Evolutionary conservation across 2,329 filamentous ascomycete species (phyloP).

Genomic region (Myriosclerotinia curreyana): DNA sequence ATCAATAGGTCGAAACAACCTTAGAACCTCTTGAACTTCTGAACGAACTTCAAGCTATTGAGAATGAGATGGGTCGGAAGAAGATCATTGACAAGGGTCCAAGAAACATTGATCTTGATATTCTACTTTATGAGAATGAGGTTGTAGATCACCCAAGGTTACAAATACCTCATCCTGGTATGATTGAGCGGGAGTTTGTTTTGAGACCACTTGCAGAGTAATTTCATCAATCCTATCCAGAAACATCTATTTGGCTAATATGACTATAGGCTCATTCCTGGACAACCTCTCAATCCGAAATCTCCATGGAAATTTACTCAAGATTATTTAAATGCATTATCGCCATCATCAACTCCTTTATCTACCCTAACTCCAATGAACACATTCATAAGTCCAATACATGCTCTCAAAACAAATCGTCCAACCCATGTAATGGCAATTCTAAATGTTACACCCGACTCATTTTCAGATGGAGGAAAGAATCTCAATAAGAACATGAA

Average conservation of each 20-base stretch:
- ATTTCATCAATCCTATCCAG: conserved; percentile 31
- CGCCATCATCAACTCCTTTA: conserved; percentile 48
- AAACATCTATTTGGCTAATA: conserved; percentile 25
- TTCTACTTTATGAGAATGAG: conserved; percentile 74
- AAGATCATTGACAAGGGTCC: conserved; percentile 93
- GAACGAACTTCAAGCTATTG: conserved; percentile 79
- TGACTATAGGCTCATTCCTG: conserved; percentile 51
- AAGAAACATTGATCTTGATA: conserved; percentile 90
- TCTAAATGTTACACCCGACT: conserved; percentile 91
- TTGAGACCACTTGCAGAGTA: conserved; percentile 81
- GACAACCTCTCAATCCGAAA: conserved; percentile 50
- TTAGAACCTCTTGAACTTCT: conserved; percentile 73
- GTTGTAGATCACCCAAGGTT: conserved; percentile 67
- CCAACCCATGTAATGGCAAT: conserved; percentile 87
- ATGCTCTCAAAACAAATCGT: conserved; percentile 52
- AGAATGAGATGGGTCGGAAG: conserved; percentile 71
- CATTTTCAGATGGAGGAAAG: conserved; percentile 89
- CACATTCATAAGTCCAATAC: conserved; percentile 51
- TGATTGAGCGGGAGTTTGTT: conserved; percentile 91
- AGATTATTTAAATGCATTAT: conserved; percentile 60
- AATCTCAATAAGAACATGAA: conserved; percentile 32
- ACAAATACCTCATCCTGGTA: conserved; percentile 78
- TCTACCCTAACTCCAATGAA: conserved; percentile 59
- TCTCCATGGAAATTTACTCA: conserved; percentile 60
- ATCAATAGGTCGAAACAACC: conserved; percentile 65